Conservation (phyloP, 2,329 filamentous ascomycete genomes). For the Epichloe uncinata region DNA sequence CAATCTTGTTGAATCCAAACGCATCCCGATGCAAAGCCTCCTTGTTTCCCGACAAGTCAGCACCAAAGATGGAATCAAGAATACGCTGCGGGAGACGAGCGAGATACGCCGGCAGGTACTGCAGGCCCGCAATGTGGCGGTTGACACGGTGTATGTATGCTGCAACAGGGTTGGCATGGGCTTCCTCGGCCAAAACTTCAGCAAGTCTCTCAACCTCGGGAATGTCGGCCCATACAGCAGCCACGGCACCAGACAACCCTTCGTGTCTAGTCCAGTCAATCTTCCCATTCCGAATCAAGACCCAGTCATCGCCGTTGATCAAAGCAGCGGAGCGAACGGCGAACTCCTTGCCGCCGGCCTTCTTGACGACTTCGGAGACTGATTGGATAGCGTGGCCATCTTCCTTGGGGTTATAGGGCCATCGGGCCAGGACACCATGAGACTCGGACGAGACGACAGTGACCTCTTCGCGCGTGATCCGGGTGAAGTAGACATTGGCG, state of each 20-base stretch:
- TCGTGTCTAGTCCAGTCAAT: slow-evolving; percentile 71
- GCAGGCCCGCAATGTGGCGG: slow-evolving; percentile 67
- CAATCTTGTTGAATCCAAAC: slow-evolving; percentile 82
- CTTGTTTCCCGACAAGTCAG: slow-evolving; percentile 30
- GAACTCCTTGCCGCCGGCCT: slow-evolving; percentile 47
- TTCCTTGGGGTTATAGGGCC: slow-evolving; percentile 41
- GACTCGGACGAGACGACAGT: slow-evolving; percentile 63
- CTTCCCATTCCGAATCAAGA: slow-evolving; percentile 71
- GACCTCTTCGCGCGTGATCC: slow-evolving; percentile 63
- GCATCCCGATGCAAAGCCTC: slow-evolving; percentile 48
- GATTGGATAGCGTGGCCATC: slow-evolving; percentile 46
- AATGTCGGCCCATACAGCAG: slow-evolving; percentile 69
- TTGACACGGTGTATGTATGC: slow-evolving; percentile 84
- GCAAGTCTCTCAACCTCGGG: slow-evolving; percentile 61
- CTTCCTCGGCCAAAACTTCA: slow-evolving; percentile 72
- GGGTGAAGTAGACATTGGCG: slow-evolving; percentile 79
- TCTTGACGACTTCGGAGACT: slow-evolving; percentile 71
- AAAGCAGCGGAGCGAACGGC: slow-evolving; percentile 68
- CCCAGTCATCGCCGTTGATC: slow-evolving; percentile 59
- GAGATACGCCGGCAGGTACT: slow-evolving; percentile 62
- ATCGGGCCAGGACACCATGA: slow-evolving; percentile 61
- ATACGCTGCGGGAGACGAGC: slow-evolving; percentile 55
- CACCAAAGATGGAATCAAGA: slow-evolving; percentile 49
- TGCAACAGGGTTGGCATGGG: slow-evolving; percentile 61
- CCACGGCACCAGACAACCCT: slow-evolving; percentile 64